These are phyloP conservation scores for Pseudoturritis turrita DNA, from an alignment of 345 rosid genomes.

Conservation along the genomic window DNA sequence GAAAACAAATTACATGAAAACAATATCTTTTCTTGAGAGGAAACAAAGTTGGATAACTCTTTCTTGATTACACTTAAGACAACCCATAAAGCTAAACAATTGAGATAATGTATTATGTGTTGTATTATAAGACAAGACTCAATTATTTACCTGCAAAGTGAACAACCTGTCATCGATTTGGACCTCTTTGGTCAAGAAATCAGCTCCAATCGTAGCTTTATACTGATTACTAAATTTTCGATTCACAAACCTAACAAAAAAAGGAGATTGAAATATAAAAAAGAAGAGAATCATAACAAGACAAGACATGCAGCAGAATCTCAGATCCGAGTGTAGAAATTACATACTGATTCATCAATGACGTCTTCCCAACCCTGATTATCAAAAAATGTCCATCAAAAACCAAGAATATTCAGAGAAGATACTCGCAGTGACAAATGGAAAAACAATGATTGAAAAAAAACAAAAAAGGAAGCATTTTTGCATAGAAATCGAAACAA, in stretches of 20 bases:
- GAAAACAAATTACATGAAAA: background rate
- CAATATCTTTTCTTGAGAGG: background rate
- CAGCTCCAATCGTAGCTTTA: slow-evolving; percentile 39
- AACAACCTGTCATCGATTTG: slow-evolving; percentile 77
- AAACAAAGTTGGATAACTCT: background rate
- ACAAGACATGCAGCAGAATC: background rate
- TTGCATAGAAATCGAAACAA: too few species aligned
- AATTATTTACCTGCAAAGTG: slow-evolving; percentile 78
- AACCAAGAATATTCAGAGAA: background rate
- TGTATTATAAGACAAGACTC: too few species aligned
- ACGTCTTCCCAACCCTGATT: slow-evolving; percentile 90
- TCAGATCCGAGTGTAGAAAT: slow-evolving; percentile 6
- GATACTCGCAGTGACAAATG: background rate
- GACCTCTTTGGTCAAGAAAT: slow-evolving; percentile 38
- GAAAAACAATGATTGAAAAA: background rate
- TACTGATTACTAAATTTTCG: slow-evolving; percentile 86
- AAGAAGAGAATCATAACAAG: background rate
- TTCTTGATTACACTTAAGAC: background rate
- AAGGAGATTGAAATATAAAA: background rate
- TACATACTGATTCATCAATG: slow-evolving; percentile 85
- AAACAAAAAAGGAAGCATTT: too few species aligned
- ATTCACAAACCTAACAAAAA: slow-evolving; percentile 70
- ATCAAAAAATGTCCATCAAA: background rate
- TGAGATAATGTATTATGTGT: too few species aligned
- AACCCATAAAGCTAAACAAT: background rate